Evolutionary conservation across 1,284 basidiomycete genomes (phyloP).

Genomic region (Taiwanofungus camphoratus): DNA sequence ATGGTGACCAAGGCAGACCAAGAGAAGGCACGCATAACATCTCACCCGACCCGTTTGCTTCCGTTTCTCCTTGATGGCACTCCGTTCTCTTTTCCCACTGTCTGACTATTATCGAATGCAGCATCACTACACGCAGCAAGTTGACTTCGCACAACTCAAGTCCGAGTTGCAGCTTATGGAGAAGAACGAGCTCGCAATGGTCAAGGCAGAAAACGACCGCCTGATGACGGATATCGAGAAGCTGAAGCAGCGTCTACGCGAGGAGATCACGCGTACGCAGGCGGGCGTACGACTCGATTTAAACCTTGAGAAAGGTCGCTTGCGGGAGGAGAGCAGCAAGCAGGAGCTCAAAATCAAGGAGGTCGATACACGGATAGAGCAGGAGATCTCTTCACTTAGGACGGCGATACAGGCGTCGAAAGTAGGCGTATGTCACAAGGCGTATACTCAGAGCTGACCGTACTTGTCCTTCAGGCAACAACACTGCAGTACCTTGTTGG

Average conservation of each 20-base stretch:
- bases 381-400: conserved; percentile 87
- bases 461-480: conserved; percentile 55
- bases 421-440: conserved; percentile 33
- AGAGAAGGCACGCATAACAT: conserved; percentile 64
- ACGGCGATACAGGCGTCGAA: conserved; percentile 93
- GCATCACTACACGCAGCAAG: conserved; percentile 94
- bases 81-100: too few species aligned
- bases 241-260: conserved; percentile 89
- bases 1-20: conserved; percentile 93
- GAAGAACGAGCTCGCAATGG: conserved; percentile 94
- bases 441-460: not conserved
- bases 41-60: not conserved
- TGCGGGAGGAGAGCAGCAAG: conserved; percentile 88
- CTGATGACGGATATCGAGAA: conserved; percentile 91
- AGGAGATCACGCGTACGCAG: conserved; percentile 90
- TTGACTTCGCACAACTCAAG: conserved; percentile 96
- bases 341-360: conserved; percentile 98
- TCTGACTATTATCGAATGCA: too few species aligned
- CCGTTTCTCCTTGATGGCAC: conserved; percentile 3
- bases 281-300: conserved; percentile 93
- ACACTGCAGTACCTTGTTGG: conserved; percentile 81
- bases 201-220: conserved; percentile 94
- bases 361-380: conserved; percentile 95
- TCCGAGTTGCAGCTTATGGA: conserved; percentile 95
- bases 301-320: conserved; percentile 95